Percentiles rank a stretch among this genome's conserved stretches.
Conservation (phyloP, 2,329 filamentous ascomycete species). For the Graphiopsis chlorocephala region DNA sequence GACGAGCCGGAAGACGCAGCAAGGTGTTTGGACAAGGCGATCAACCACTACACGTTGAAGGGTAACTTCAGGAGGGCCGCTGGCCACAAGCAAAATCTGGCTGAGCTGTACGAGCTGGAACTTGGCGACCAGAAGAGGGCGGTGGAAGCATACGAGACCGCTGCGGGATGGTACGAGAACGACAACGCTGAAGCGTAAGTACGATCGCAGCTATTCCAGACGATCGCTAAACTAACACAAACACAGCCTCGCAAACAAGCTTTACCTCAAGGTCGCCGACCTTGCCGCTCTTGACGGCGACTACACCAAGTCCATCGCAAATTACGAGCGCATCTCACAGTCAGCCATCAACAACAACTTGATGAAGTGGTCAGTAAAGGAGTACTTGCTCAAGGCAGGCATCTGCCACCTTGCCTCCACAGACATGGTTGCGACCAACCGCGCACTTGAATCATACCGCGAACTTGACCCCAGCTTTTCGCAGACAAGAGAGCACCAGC, state of each 20-base stretch:
- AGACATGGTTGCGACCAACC: slow-evolving; percentile 74
- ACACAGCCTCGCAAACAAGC: slow-evolving; percentile 82
- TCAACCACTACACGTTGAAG: slow-evolving; percentile 81
- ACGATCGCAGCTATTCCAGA: neutral
- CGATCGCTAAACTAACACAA: slow-evolving; percentile 14
- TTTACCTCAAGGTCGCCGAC: slow-evolving; percentile 89
- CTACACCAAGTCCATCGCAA: slow-evolving; percentile 77
- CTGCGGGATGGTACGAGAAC: slow-evolving; percentile 84
- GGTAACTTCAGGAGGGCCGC: slow-evolving; percentile 91
- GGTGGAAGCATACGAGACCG: slow-evolving; percentile 77
- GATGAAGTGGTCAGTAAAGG: slow-evolving; percentile 91
- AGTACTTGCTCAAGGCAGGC: slow-evolving; percentile 91
- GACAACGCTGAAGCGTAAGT: slow-evolving; percentile 80
- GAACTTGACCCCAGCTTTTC: slow-evolving; percentile 77
- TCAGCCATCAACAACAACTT: slow-evolving; percentile 82
- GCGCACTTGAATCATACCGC: slow-evolving; percentile 77
- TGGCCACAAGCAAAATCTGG: slow-evolving; percentile 84
- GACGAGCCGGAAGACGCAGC: slow-evolving; percentile 79
- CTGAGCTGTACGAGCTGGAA: slow-evolving; percentile 80
- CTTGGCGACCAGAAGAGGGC: slow-evolving; percentile 75
- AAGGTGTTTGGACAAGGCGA: slow-evolving; percentile 73
- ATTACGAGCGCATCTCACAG: slow-evolving; percentile 77
- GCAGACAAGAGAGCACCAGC: slow-evolving; percentile 74
- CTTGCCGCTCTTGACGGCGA: slow-evolving; percentile 77
- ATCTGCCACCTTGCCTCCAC: slow-evolving; percentile 79